Evolutionary conservation across 371 early-diverging fungal genomes (phyloP).

Genomic region (Conidiobolus incongruus): DNA sequence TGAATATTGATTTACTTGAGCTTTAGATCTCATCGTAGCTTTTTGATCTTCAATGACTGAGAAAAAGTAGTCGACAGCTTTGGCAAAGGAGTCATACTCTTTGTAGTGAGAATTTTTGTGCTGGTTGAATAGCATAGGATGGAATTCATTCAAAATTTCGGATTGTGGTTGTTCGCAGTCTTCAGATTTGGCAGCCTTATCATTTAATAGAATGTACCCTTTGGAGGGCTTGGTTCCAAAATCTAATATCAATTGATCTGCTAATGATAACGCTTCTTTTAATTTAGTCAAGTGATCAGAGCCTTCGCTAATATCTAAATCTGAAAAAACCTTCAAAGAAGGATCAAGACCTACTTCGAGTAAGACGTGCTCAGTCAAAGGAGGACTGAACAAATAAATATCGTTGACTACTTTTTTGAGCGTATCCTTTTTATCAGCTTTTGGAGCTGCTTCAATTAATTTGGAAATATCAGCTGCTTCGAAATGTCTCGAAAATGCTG

Average conservation of each 20-base stretch:
- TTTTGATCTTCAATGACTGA: constrained; percentile 78
- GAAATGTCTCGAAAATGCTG: constrained; percentile 26
- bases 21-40: constrained; percentile 34
- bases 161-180: no score
- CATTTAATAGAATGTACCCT: constrained; percentile 25
- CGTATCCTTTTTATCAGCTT: constrained; percentile 43
- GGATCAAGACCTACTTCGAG: constrained; percentile 42
- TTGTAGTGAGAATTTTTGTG: constrained; percentile 19
- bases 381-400: constrained; percentile 62
- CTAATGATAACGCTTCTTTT: constrained; percentile 20
- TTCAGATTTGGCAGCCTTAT: background rate
- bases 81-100: constrained; percentile 50
- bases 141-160: constrained; percentile 62
- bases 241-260: constrained; percentile 26
- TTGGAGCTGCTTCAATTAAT: constrained; percentile 20
- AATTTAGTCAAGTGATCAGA: constrained; percentile 10
- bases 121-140: constrained; percentile 63
- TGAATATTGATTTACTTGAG: constrained; percentile 15
- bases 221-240: constrained; percentile 17
- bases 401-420: constrained; percentile 48
- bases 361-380: constrained; percentile 70
- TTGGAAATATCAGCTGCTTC: constrained; percentile 26
- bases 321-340: constrained; percentile 25
- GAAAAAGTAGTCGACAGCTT: constrained; percentile 79
- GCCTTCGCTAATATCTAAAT: constrained; percentile 24